phyloP scores from a whole-genome alignment of 1,284 basidiomycete species.

The Ganoderma multipileum region DNA sequence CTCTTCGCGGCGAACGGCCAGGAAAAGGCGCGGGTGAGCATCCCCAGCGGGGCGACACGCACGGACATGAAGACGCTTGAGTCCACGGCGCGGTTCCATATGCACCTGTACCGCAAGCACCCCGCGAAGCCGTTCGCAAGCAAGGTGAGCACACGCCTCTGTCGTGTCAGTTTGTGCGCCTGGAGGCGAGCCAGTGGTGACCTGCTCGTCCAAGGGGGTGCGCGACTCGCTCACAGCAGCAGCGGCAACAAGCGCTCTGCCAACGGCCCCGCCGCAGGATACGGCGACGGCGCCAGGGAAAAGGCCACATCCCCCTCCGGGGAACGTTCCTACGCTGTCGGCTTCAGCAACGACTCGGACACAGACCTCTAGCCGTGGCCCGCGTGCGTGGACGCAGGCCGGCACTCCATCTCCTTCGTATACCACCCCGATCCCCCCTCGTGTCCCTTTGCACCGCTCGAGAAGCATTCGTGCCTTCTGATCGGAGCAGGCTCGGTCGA shows the following conservation, averaged over 20 bases:
- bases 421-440: slow-evolving; percentile 44
- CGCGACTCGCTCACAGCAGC: slow-evolving; percentile 41
- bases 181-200: slow-evolving; percentile 44
- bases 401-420: slow-evolving; percentile 51
- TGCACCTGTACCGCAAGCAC: slow-evolving; percentile 53
- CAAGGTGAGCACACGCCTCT: slow-evolving; percentile 47
- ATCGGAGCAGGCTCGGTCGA: slow-evolving; percentile 42
- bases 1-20: slow-evolving; percentile 40
- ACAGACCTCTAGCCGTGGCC: slow-evolving; percentile 54
- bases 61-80: slow-evolving; percentile 45
- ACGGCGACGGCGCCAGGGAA: neutral
- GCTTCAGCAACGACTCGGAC: slow-evolving; percentile 48
- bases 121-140: slow-evolving; percentile 45
- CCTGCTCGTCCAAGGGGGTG: slow-evolving; percentile 46
- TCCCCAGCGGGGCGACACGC: slow-evolving; percentile 41
- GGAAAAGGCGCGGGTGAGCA: slow-evolving; percentile 38
- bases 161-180: slow-evolving; percentile 41
- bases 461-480: slow-evolving; percentile 42
- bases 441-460: slow-evolving; percentile 43
- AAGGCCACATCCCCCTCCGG: neutral
- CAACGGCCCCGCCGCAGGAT: neutral
- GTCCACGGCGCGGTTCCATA: slow-evolving; percentile 49
- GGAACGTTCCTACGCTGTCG: slow-evolving; percentile 45
- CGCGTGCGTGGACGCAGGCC: slow-evolving; percentile 53
- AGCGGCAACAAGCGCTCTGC: neutral